Evolutionary conservation across 108 stramenopile species (phyloP).

Genomic region (Conticribra weissflogii): DNA sequence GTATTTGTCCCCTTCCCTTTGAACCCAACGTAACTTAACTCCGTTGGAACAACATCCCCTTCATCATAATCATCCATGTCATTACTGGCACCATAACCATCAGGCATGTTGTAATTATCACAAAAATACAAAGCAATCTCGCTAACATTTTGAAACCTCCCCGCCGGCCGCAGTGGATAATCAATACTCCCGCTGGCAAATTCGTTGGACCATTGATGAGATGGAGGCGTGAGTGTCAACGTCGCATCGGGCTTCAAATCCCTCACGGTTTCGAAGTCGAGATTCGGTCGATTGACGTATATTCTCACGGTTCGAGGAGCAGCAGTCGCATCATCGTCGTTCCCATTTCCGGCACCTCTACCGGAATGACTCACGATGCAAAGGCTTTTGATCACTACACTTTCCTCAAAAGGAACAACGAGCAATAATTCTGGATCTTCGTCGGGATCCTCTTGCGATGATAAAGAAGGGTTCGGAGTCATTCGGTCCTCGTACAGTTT

Average conservation of each 20-base stretch:
- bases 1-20: slow-evolving; percentile 82
- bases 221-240: slow-evolving; percentile 68
- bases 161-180: slow-evolving; percentile 84
- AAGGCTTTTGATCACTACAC: slow-evolving; percentile 68
- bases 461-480: slow-evolving; percentile 55
- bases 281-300: slow-evolving; percentile 75
- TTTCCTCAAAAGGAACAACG: slow-evolving; percentile 79
- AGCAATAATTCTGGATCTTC: slow-evolving; percentile 81
- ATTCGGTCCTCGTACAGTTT: slow-evolving; percentile 85
- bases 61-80: slow-evolving; percentile 54
- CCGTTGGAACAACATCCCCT: slow-evolving; percentile 59
- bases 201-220: slow-evolving; percentile 50
- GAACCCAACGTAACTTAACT: slow-evolving; percentile 82
- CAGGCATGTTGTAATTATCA: slow-evolving; percentile 63
- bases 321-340: slow-evolving; percentile 18
- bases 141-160: slow-evolving; percentile 77
- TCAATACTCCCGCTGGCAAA: slow-evolving; percentile 66
- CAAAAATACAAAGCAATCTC: slow-evolving; percentile 78
- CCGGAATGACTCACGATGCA: slow-evolving; percentile 47
- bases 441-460: slow-evolving; percentile 67
- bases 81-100: slow-evolving; percentile 27
- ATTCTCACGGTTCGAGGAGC: slow-evolving; percentile 67
- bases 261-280: slow-evolving; percentile 85
- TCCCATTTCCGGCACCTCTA: neutral
- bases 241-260: slow-evolving; percentile 65